Percentiles rank a stretch among this genome's conserved stretches.
phyloP scores from a whole-genome alignment of 225 moss, liverwort and hornwort genomes.

The Pseudisothecium myosuroides region DNA sequence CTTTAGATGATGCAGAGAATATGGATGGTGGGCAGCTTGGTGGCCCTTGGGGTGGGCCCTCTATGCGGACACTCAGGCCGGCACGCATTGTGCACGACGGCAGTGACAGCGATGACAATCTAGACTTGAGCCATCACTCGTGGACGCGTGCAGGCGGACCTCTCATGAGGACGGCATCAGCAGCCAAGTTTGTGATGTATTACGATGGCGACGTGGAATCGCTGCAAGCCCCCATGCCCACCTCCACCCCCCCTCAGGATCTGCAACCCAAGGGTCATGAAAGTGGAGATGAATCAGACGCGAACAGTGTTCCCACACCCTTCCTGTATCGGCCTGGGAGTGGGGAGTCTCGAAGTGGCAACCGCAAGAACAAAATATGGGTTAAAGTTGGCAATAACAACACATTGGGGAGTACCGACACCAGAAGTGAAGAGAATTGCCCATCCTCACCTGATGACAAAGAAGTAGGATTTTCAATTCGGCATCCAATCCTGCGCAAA shows the following conservation, averaged over 20 bases:
- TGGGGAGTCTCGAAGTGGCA: slow-evolving; percentile 52
- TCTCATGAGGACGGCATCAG: slow-evolving; percentile 88
- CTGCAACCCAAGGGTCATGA: slow-evolving; percentile 20
- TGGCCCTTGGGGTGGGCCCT: slow-evolving; percentile 94
- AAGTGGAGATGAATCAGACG: slow-evolving; percentile 57
- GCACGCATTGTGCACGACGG: slow-evolving; percentile 39
- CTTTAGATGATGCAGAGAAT: slow-evolving; percentile 65
- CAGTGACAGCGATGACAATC: slow-evolving; percentile 88
- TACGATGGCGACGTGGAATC: slow-evolving; percentile 50
- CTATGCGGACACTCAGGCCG: slow-evolving; percentile 61
- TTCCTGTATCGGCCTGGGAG: slow-evolving; percentile 19
- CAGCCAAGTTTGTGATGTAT: slow-evolving; percentile 54
- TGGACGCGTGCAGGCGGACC: slow-evolving; percentile 93
- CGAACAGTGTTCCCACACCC: slow-evolving; percentile 5
- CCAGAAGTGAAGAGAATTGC: slow-evolving; percentile 47
- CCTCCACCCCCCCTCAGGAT: slow-evolving; percentile 25
- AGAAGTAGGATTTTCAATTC: slow-evolving; percentile 30
- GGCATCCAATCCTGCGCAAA: slow-evolving; percentile 22
- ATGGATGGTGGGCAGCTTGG: slow-evolving; percentile 50
- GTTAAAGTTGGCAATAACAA: slow-evolving; percentile 18
- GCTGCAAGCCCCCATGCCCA: neutral
- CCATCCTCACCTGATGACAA: slow-evolving; percentile 40
- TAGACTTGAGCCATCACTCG: slow-evolving; percentile 53
- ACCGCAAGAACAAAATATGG: slow-evolving; percentile 79
- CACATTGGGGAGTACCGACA: slow-evolving; percentile 15